These are phyloP conservation scores for Hanseniaspora gamundiae DNA, from an alignment of 1,139 yeast species.

Conservation along the genomic window DNA sequence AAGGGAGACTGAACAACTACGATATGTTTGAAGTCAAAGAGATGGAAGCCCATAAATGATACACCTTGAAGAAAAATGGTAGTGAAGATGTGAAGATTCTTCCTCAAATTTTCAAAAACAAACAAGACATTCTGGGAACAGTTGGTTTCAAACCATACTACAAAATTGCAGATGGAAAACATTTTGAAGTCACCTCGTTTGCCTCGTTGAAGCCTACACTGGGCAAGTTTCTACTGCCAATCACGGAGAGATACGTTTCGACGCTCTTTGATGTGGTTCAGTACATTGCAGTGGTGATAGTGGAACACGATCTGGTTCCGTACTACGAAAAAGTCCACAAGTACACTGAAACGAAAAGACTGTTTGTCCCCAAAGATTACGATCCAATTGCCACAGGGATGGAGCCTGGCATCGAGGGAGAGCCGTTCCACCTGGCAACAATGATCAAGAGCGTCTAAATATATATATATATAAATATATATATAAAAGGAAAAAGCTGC, in stretches of 20 bases:
- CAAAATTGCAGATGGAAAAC: constrained; percentile 7
- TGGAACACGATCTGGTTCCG: constrained; percentile 37
- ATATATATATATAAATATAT: too few relatives aligned
- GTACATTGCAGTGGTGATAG: constrained; percentile 29
- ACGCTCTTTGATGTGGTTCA: constrained; percentile 6
- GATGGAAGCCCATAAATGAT: constrained; percentile 11
- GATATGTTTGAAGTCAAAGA: constrained; percentile 1
- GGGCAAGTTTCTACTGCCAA: constrained; percentile 29
- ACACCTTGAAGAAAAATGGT: constrained; percentile 15
- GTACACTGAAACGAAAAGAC: constrained; percentile 24
- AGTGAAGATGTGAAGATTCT: constrained; percentile 1
- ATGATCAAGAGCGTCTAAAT: constrained; percentile 3
- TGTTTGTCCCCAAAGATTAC: constrained; percentile 4
- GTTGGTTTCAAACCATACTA: constrained; percentile 30
- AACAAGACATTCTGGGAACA: constrained; percentile 29
- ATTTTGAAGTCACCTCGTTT: constrained; percentile 37
- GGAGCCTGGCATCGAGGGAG: constrained; percentile 2
- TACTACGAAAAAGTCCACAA: constrained; percentile 35
- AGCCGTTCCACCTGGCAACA: constrained; percentile 5
- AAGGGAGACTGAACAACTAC: constrained; percentile 4
- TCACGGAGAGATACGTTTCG: constrained; percentile 13
- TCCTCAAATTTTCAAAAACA: not conserved
- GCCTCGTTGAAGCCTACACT: constrained; percentile 37
- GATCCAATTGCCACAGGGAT: constrained; percentile 5
- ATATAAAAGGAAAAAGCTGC: too few relatives aligned